A percentile compares a stretch with the other conserved stretches of the same genome.
Evolutionary conservation across 192 early-diverging fungal genomes (phyloP).

Genomic region (Lunasporangiospora selenospora): DNA sequence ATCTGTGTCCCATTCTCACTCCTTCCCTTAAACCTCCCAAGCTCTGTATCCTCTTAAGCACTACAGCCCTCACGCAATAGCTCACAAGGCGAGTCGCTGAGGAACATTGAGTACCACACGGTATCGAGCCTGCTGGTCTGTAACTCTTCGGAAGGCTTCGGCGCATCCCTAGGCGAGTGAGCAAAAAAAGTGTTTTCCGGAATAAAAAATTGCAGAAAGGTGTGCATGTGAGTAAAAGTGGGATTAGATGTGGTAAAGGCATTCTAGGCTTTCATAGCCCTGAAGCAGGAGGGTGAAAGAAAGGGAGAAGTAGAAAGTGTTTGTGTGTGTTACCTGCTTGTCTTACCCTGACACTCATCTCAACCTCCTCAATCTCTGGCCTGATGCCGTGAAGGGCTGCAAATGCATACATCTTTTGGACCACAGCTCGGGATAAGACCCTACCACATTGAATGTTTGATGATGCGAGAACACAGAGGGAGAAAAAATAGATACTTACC

Average conservation of each 20-base stretch:
- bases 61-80: neutral
- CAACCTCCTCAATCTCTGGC: constrained; percentile 69
- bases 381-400: constrained; percentile 70
- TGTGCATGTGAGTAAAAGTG: no score
- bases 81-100: constrained; percentile 12
- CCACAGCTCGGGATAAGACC: constrained; percentile 67
- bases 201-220: no score
- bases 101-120: constrained; percentile 66
- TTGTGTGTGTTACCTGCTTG: no score
- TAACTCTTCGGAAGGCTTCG: constrained; percentile 64
- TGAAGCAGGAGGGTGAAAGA: no score
- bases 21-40: no score
- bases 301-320: no score
- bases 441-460: constrained; percentile 62
- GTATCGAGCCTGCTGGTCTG: constrained; percentile 65
- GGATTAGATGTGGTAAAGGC: no score
- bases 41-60: no score
- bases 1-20: no score
- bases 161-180: constrained; percentile 49
- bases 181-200: no score
- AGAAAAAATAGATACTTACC: constrained; percentile 49
- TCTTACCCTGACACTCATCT: constrained; percentile 50
- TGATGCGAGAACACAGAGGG: no score
- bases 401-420: constrained; percentile 72
- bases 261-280: no score